phyloP scores from a whole-genome alignment of 2,329 filamentous ascomycete species.

The Penicillium oxalicum region DNA sequence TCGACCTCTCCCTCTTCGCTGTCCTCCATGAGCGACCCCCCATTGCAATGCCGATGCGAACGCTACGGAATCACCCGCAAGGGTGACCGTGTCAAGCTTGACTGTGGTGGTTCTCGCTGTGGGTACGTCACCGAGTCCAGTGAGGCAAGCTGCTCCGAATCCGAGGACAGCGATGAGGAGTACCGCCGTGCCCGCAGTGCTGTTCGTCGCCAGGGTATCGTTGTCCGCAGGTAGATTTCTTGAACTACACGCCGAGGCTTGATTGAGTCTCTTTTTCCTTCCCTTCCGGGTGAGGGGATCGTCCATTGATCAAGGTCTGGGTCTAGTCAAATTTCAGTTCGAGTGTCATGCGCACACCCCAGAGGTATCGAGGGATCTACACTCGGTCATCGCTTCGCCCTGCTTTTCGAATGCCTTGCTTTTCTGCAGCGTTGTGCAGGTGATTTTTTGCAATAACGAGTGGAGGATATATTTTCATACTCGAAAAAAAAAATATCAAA shows the following conservation, averaged over 20 bases:
- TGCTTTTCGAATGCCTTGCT: slow-evolving; percentile 1
- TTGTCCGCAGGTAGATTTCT: slow-evolving; percentile 32
- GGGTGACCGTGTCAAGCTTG: slow-evolving; percentile 89
- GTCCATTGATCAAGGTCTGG: neutral
- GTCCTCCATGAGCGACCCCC: slow-evolving; percentile 62
- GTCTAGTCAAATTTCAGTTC: neutral
- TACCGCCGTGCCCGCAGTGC: slow-evolving; percentile 32
- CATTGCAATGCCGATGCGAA: slow-evolving; percentile 76
- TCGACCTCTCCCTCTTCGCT: slow-evolving; percentile 48
- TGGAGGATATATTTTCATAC: neutral
- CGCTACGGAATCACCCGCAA: slow-evolving; percentile 93
- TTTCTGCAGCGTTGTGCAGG: neutral
- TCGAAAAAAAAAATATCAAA: slow-evolving; percentile 1
- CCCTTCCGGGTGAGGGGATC: neutral
- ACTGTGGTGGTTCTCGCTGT: slow-evolving; percentile 86
- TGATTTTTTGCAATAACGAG: neutral
- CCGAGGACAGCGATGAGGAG: slow-evolving; percentile 34
- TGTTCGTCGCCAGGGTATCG: slow-evolving; percentile 34
- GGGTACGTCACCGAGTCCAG: slow-evolving; percentile 64
- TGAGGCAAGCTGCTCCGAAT: slow-evolving; percentile 63
- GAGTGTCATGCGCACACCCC: neutral
- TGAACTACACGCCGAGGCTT: slow-evolving; percentile 3
- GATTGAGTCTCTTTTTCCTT: neutral
- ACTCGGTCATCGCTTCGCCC: slow-evolving; percentile 1
- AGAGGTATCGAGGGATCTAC: neutral